A percentile compares a stretch with the other conserved stretches of the same genome.
phyloP scores from a whole-genome alignment of 129 eudicot genomes.

The Cynara cardunculus region DNA sequence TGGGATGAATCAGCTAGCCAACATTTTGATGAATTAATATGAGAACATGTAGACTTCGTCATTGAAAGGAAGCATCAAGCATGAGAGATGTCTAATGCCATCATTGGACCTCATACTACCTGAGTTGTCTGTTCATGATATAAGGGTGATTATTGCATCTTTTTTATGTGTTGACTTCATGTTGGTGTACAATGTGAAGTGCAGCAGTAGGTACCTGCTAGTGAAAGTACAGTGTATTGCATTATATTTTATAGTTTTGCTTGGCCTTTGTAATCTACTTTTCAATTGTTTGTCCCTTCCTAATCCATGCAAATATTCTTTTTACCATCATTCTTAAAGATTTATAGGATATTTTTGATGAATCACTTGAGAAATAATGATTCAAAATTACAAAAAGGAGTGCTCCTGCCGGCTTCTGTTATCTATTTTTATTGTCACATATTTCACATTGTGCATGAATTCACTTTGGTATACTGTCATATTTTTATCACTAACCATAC shows the following conservation, averaged over 20 bases:
- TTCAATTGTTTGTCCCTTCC: neutral
- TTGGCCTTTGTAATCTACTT: neutral
- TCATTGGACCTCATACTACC: too few relatives aligned
- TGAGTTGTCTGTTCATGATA: too few relatives aligned
- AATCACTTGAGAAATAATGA: neutral
- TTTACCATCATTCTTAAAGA: neutral
- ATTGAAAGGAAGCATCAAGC: too few relatives aligned
- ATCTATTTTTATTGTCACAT: neutral
- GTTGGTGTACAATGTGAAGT: too few relatives aligned
- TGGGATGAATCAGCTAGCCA: too few relatives aligned
- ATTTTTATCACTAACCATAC: conserved; percentile 10
- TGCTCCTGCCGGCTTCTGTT: neutral
- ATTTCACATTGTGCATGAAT: neutral
- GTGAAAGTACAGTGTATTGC: neutral
- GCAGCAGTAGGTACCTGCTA: neutral
- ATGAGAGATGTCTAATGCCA: too few relatives aligned
- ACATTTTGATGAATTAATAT: too few relatives aligned
- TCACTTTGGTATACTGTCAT: neutral
- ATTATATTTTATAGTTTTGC: neutral
- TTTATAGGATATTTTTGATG: neutral
- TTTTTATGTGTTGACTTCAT: too few relatives aligned
- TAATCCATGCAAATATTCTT: neutral
- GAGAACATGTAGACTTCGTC: too few relatives aligned
- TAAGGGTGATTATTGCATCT: too few relatives aligned
- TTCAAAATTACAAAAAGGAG: neutral